Evolutionary conservation across 2,329 filamentous ascomycete species (phyloP), one percentile per base, ranked within the genome.

Genomic region (Beauveria scarabaeidicola): DNA sequence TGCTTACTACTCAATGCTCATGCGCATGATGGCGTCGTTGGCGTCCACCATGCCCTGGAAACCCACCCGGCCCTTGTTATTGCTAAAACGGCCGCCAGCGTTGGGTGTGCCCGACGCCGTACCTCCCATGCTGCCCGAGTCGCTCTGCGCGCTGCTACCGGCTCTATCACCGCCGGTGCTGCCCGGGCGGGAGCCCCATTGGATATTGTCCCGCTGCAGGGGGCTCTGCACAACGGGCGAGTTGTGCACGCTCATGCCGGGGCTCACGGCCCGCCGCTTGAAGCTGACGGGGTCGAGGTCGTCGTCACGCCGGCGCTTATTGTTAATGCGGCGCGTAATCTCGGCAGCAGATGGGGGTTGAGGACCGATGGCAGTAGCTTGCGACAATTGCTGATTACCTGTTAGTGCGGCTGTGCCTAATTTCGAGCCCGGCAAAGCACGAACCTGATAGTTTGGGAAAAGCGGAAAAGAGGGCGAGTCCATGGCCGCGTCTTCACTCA

Each of bases 21-120:
- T 94, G 67, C 93, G 91, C 88, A 96, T 96, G 64, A 97, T 80
- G 1, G 91, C 90, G 71, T 97, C 93, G 70, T 91, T 91, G n/a
- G 93, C 93, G 73, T 97, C 93, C 19, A 84, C 88, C 92, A 97
- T 97, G 1, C 92, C 91, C 73, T 97, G 92, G 65, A 95, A 81
- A 9, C 91, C 91, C 15, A 96, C 79, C 38, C 90, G 74, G 63
- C 78, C 87, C 70, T 80, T 82, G 66, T 80, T 76, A 65, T 78
- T 76, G 66, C 19, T 52, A 13, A 77, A 72, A 11, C 81, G 78
- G 60, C 80, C 81, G 8, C 64, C 58, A 2, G 63, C 54, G 13
- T 25, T 54, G 32, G 23, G 10, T n/a, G 38, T 53, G 17, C 21
- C 77, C 75, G 43, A 73, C 48, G 55, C 66, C 53, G 63, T 68